Percentiles rank a stretch among this genome's conserved stretches.
phyloP scores from a whole-genome alignment of 2,329 filamentous ascomycete species.

The Westerdykella sp. region DNA sequence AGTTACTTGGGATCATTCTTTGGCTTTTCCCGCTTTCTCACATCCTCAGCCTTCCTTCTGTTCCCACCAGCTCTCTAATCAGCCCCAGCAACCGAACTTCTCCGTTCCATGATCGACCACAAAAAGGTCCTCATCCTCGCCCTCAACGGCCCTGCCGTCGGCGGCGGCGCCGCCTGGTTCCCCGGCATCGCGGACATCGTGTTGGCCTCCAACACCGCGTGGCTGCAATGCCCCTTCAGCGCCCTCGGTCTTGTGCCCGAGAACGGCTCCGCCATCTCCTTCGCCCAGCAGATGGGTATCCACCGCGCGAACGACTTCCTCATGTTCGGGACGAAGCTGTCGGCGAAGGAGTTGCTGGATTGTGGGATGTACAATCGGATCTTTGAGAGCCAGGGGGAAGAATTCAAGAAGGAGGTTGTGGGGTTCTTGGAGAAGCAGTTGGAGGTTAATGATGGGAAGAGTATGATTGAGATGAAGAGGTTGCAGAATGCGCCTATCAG shows the following conservation, averaged over 20 bases:
- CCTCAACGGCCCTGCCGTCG: slow-evolving; percentile 47
- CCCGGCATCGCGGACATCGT: slow-evolving; percentile 46
- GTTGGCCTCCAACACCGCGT: slow-evolving; percentile 41
- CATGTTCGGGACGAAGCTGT: slow-evolving; percentile 46
- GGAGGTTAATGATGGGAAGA: slow-evolving; percentile 45
- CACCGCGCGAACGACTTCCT: slow-evolving; percentile 49
- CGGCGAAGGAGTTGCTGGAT: slow-evolving; percentile 39
- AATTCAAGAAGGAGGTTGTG: slow-evolving; percentile 40
- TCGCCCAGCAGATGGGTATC: slow-evolving; percentile 45
- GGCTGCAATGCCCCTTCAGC: slow-evolving; percentile 46
- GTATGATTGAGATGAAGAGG: slow-evolving; percentile 49
- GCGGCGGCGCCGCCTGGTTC: slow-evolving; percentile 49
- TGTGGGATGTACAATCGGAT: slow-evolving; percentile 45
- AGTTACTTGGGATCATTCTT: background rate
- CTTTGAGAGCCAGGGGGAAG: slow-evolving; percentile 36
- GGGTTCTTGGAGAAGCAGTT: slow-evolving; percentile 42
- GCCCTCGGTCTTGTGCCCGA: slow-evolving; percentile 47
- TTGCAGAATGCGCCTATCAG: slow-evolving; percentile 44
- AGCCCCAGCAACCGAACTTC: slow-evolving; percentile 28
- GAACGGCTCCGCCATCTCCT: slow-evolving; percentile 42
- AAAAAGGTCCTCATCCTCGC: slow-evolving; percentile 47
- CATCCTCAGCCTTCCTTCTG: background rate
- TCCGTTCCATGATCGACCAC: slow-evolving; percentile 46
- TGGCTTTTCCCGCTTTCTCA: background rate
- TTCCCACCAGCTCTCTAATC: background rate